phyloP scores from a whole-genome alignment of 306 rosid species.

The Dalbergia cochinchinensis region DNA sequence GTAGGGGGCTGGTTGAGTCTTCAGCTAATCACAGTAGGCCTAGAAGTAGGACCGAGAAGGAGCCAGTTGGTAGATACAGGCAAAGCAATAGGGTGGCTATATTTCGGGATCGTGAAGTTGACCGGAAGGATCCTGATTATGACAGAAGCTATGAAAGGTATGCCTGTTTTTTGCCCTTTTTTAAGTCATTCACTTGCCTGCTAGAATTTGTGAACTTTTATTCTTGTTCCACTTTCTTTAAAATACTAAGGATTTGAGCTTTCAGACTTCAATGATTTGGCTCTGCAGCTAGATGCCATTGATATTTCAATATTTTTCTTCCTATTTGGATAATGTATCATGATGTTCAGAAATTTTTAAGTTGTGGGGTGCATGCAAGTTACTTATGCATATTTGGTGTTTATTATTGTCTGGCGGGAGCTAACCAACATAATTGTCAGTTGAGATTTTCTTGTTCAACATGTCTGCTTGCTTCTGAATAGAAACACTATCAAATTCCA shows the following conservation, averaged over 20 bases:
- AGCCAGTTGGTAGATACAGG: slow-evolving; percentile 76
- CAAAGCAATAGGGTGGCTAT: slow-evolving; percentile 91
- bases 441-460: slow-evolving; percentile 9
- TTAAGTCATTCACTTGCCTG: slow-evolving; percentile 4
- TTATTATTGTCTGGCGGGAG: neutral
- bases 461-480: slow-evolving; percentile 5
- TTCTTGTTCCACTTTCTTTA: slow-evolving; percentile 21
- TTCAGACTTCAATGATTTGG: neutral
- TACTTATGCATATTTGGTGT: neutral
- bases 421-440: neutral
- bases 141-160: slow-evolving; percentile 94
- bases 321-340: neutral
- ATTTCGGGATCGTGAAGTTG: slow-evolving; percentile 91
- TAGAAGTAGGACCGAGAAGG: slow-evolving; percentile 90
- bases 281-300: neutral
- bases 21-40: slow-evolving; percentile 52
- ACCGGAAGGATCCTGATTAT: slow-evolving; percentile 96
- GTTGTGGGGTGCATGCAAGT: neutral
- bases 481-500: slow-evolving; percentile 6
- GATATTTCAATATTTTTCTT: neutral
- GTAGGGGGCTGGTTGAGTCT: slow-evolving; percentile 34
- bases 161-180: neutral
- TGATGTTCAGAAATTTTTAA: slow-evolving; percentile 11
- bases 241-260: neutral
- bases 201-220: neutral